Base-by-base conservation (phyloP, 192 early-diverging fungal genomes). In the Paraglomus occultum region DNA sequence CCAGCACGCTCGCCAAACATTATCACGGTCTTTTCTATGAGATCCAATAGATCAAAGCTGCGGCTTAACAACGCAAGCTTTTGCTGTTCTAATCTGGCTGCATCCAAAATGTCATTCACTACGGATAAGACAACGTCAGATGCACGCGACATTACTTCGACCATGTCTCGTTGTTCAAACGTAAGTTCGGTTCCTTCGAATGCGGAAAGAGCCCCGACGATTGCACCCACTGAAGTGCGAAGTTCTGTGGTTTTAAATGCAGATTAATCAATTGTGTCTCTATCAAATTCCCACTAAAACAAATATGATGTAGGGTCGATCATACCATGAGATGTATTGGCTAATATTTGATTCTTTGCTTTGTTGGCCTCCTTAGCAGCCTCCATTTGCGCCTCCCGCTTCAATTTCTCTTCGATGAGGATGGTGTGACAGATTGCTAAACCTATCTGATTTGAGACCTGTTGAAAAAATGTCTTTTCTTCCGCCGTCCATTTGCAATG, bases 71-170 rank as follows among this genome's bases (percentile, higher is more conserved):
- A 63, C 6, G 74, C 69, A 70, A 76, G 72, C 14, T 70, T 67
- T 55, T 67, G 67, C 11, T 70, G 66, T 17, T 76, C 75, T 38
- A 76, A 45, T 45, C 73, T 76, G 50, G 75, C 75, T 40, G 75
- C 73, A 31, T 76, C 75, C n/a, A 76, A 31, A 7, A 76, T 39
- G 31, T 76, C 75, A 44, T 76, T 76, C 54, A 76, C 73, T 11
- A 76, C 75, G 31, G 64, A 67, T 62, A 76, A 42, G 5, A 71
- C 75, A n/a, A 76, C 75, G 47, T 76, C 75, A 45, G 71, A 73
- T 10, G 75, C 73, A 52, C 72, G 72, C 43, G 72, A 71, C 75
- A 76, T 76, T 43, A 76, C 73, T 62, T 76, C 73, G 67, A 76
- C 61, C 75, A 76, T 76, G 23, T 76, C 75, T 6, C 67, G 64